Base-by-base conservation (phyloP, 2,329 filamentous ascomycete species). In the Cladosporium sp. region DNA sequence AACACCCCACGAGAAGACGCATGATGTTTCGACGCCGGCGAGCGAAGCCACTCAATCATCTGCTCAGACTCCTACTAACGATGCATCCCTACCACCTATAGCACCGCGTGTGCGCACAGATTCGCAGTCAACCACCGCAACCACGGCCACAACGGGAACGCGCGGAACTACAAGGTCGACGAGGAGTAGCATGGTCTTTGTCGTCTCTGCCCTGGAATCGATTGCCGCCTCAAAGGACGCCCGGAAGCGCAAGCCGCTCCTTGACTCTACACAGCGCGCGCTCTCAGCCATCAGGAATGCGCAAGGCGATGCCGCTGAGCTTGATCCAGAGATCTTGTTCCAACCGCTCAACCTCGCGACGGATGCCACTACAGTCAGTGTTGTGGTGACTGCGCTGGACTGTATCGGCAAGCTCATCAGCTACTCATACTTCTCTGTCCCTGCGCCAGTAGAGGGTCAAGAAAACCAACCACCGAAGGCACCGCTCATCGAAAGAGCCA, bases 331-430 rank as follows among this genome's bases (percentile, higher is more conserved):
- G 77, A 83, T 96, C 65, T 88, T 99, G 71, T 99, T 99, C 75
- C 89, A 90, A 70, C 95, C 95, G 16, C 81, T 99, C 34, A 91
- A 96, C 75, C 85, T 98, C 49, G 95, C 96, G 57, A 94, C 93
- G 39, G 92, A 93, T 76, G 90, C 92, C 11, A 87, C 89, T 72
- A 97, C 92, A 73, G 89, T 94, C 62, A 88, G 92, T 66, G 84
- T 99, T 56, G 91, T 93, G 67, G 96, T 93, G 25, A 91, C 91
- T 43, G 93, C 95, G 7, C 87, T 99, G 74, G 95, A 99, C 80
- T 98, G 94, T 80, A 97, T 99, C 73, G 95, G 96, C 74, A 99
- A 99, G 82, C 88, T 99, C 68, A 98, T 98, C 76, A 97, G 94
- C 74, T 99, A 97, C 78, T 97, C 95, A 21, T 98, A 98, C 83